A percentile compares a stretch with the other conserved stretches of the same genome.
These are phyloP conservation scores for Ceratobasidium sp. DNA, from an alignment of 1,284 basidiomycete species.

Conservation along the genomic window DNA sequence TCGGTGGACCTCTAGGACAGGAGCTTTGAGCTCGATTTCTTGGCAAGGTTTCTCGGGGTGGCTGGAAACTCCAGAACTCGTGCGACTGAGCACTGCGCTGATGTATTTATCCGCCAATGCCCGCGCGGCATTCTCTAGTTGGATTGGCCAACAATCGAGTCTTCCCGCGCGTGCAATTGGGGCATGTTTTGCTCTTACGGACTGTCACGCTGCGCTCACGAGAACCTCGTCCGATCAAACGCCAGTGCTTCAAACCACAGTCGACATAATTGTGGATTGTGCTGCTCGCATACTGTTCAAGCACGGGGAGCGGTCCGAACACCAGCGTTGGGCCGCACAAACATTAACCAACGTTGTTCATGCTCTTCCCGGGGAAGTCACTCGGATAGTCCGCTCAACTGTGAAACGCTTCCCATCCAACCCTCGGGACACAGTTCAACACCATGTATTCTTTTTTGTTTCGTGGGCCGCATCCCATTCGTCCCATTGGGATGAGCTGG, in stretches of 20 bases:
- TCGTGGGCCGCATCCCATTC: conserved; percentile 52
- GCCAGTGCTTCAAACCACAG: neutral
- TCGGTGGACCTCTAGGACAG: conserved; percentile 8
- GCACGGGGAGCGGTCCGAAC: conserved; percentile 24
- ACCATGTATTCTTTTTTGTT: conserved; percentile 58
- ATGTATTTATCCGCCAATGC: conserved; percentile 28
- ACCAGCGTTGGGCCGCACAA: conserved; percentile 21
- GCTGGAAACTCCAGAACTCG: conserved; percentile 23
- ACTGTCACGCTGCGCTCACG: conserved; percentile 22
- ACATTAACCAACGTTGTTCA: neutral
- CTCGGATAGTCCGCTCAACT: neutral
- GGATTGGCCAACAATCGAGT: conserved; percentile 19
- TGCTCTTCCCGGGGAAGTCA: neutral
- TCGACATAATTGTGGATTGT: conserved; percentile 25
- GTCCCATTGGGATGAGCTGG: conserved; percentile 31
- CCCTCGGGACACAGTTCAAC: conserved; percentile 17
- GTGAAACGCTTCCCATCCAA: conserved; percentile 26
- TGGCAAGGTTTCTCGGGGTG: conserved; percentile 22
- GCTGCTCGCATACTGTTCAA: conserved; percentile 30
- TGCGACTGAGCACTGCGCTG: conserved; percentile 16
- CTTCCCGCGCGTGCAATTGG: conserved; percentile 15
- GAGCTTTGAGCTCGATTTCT: conserved; percentile 10
- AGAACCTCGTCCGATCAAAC: neutral
- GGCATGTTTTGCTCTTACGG: conserved; percentile 29
- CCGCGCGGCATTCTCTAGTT: conserved; percentile 6